Evolutionary conservation across 108 stramenopile species (phyloP), one percentile per base, ranked within the genome.

Genomic region (Fragilaria crotonensis): DNA sequence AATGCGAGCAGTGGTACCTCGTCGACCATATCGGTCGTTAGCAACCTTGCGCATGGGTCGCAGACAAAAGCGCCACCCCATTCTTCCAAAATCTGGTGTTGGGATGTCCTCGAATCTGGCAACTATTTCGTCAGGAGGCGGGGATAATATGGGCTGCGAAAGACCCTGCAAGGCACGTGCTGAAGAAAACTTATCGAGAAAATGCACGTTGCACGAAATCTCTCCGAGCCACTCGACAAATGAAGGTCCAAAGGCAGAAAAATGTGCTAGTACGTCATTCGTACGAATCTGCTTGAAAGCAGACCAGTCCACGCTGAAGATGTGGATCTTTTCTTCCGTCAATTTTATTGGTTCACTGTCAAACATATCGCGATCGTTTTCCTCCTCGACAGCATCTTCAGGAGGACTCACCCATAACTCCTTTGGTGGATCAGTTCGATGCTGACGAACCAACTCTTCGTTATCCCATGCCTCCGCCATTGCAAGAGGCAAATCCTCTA

Each of bases 161-260:
- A 90, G 21, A 4, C 67, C 77, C 33, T 75, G 58, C 58, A 87
- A 69, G 19, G 89, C 89, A 51, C 89, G 63, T 9, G 77, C 71
- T 0, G 89, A 83, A 21, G 85, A 82, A 62, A 60, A 70, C 31
- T 70, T 72, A 48, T 90, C 85, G 46, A 76, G 81, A 65, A 90
- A 90, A 41, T 72, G 56, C 44, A 90, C 60, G 48, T 90, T 87
- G 66, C 83, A 84, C 29, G 74, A 71, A 0, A 86, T 49, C 45
- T 90, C 89, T 18, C 85, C 84, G 9, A 90, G 76, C 89, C 89
- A 90, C 62, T 90, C 89, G 2, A 90, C 81, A 63, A 85, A 90
- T 36, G 78, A 78, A 7, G 89, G 89, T 11, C 85, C 89, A 66
- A 84, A 90, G 25, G 68, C 59, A 18, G 29, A 36, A 48, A 81